phyloP scores from a whole-genome alignment of 352 stramenopile species.

The Hyaloperonospora brassicae region DNA sequence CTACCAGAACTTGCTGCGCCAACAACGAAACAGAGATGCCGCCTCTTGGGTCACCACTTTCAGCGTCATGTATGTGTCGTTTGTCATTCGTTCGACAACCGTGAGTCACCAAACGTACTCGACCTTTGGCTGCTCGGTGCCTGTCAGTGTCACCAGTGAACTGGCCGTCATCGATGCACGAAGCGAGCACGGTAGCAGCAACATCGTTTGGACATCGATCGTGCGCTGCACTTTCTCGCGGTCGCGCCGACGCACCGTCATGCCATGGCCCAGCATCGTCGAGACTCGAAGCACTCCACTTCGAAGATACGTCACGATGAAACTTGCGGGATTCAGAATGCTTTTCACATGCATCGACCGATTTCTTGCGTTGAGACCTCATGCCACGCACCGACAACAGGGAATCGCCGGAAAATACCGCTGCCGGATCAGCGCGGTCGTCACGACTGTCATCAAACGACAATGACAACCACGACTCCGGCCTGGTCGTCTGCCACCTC shows the following conservation, averaged over 20 bases:
- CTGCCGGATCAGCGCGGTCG: constrained; percentile 32
- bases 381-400: constrained; percentile 16
- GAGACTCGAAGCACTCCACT: constrained; percentile 70
- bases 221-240: constrained; percentile 13
- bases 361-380: constrained; percentile 6
- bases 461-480: no score
- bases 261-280: constrained; percentile 76
- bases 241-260: constrained; percentile 39
- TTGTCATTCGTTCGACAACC: constrained; percentile 1
- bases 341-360: constrained; percentile 13
- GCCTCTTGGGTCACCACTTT: background rate
- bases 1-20: constrained; percentile 53
- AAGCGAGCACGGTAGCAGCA: background rate
- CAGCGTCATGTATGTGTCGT: background rate
- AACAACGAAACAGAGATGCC: constrained; percentile 40
- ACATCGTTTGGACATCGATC: constrained; percentile 6
- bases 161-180: background rate
- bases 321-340: constrained; percentile 21
- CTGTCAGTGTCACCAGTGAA: constrained; percentile 2
- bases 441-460: constrained; percentile 37
- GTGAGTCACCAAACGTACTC: constrained; percentile 6
- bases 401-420: constrained; percentile 33
- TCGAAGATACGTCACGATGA: constrained; percentile 29
- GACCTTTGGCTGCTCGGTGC: constrained; percentile 1
- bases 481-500: constrained; percentile 5